phyloP scores from a whole-genome alignment of 805 yeast genomes.

The Lachancea sp. region DNA sequence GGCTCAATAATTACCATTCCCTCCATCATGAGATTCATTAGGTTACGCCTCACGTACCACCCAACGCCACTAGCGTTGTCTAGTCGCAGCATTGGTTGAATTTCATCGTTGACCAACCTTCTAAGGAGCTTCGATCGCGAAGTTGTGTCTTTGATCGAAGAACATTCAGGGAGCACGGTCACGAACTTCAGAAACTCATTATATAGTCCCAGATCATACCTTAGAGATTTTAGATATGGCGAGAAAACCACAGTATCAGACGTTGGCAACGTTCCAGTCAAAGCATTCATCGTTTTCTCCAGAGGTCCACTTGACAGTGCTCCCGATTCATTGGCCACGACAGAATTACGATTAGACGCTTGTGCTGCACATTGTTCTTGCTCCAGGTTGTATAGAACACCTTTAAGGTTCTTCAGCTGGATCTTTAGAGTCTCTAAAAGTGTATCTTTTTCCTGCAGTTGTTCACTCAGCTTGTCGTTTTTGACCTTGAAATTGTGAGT shows the following conservation, averaged over 20 bases:
- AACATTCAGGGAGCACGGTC: slow-evolving; percentile 31
- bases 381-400: slow-evolving; percentile 48
- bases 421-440: slow-evolving; percentile 58
- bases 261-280: slow-evolving; percentile 7
- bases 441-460: slow-evolving; percentile 61
- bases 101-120: slow-evolving; percentile 63
- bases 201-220: slow-evolving; percentile 37
- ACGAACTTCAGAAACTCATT: slow-evolving; percentile 36
- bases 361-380: slow-evolving; percentile 13
- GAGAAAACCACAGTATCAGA: slow-evolving; percentile 30
- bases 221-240: slow-evolving; percentile 37
- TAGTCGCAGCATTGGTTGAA: slow-evolving; percentile 64
- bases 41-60: slow-evolving; percentile 54
- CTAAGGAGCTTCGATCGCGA: slow-evolving; percentile 52
- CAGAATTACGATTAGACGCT: slow-evolving; percentile 3
- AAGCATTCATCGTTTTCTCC: slow-evolving; percentile 12
- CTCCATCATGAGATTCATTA: slow-evolving; percentile 65
- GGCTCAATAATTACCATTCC: slow-evolving; percentile 84
- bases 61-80: slow-evolving; percentile 59
- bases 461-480: slow-evolving; percentile 46
- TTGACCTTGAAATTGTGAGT: slow-evolving; percentile 53
- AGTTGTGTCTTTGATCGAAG: slow-evolving; percentile 35
- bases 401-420: slow-evolving; percentile 63
- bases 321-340: slow-evolving; percentile 13
- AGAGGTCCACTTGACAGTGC: slow-evolving; percentile 19